phyloP scores from a whole-genome alignment of 129 eudicot genomes.

The Rutidosis leptorrhynchoides region DNA sequence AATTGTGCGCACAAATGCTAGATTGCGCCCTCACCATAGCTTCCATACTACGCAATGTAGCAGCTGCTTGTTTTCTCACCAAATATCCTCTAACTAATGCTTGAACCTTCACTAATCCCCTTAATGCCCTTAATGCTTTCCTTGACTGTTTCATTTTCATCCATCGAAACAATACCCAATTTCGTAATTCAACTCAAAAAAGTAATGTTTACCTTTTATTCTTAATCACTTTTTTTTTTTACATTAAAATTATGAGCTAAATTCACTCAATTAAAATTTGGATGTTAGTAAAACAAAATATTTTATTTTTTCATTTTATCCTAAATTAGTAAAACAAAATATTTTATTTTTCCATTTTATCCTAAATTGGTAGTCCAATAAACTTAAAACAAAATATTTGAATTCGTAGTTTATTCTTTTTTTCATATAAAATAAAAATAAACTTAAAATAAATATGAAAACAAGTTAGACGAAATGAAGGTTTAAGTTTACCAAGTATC shows the following conservation, averaged over 20 bases:
- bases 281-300: too few species aligned
- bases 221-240: too few species aligned
- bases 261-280: too few species aligned
- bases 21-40: slow-evolving; percentile 79
- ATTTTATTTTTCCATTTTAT: too few species aligned
- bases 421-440: not conserved
- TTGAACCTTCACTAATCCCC: slow-evolving; percentile 83
- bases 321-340: too few species aligned
- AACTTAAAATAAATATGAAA: not conserved
- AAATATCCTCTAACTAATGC: slow-evolving; percentile 78
- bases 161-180: slow-evolving; percentile 13
- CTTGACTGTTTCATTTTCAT: slow-evolving; percentile 52
- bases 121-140: slow-evolving; percentile 80
- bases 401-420: too few species aligned
- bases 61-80: slow-evolving; percentile 85
- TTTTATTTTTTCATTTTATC: too few species aligned
- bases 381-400: too few species aligned
- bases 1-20: slow-evolving; percentile 57
- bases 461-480: not conserved
- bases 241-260: too few species aligned
- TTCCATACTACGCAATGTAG: slow-evolving; percentile 77
- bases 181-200: slow-evolving; percentile 2
- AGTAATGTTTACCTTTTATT: too few species aligned
- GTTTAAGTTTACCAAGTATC: slow-evolving; percentile 50
- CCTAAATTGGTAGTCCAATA: too few species aligned